phyloP scores from a whole-genome alignment of 768 basidiomycete species.

The Boletus fagicola region DNA sequence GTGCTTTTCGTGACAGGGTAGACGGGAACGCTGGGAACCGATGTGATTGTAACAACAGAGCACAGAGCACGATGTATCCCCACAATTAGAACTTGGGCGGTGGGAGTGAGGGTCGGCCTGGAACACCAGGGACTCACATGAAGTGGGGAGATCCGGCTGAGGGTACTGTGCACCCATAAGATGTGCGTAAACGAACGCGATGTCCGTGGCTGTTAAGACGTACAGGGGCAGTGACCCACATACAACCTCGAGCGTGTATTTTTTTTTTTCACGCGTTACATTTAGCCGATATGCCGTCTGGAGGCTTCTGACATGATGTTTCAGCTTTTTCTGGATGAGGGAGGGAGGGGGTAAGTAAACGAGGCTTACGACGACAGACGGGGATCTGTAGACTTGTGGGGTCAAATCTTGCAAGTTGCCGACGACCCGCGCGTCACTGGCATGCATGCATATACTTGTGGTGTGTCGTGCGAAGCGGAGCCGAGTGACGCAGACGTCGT shows the following conservation, averaged over 20 bases:
- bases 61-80: neutral
- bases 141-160: constrained; percentile 3
- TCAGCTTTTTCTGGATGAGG: neutral
- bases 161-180: neutral
- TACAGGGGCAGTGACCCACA: neutral
- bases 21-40: neutral
- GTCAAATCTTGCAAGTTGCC: neutral
- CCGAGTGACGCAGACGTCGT: neutral
- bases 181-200: neutral
- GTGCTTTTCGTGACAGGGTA: neutral
- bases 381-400: neutral
- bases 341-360: neutral
- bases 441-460: too few relatives aligned
- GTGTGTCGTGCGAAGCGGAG: too few relatives aligned
- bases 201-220: neutral
- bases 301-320: neutral
- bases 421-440: too few relatives aligned
- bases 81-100: constrained; percentile 1
- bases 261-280: neutral
- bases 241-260: neutral
- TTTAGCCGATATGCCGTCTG: neutral
- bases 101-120: neutral
- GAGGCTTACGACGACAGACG: neutral
- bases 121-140: neutral
- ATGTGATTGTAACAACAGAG: neutral